A percentile compares a stretch with the other conserved stretches of the same genome.
phyloP scores from a whole-genome alignment of 352 stramenopile species.

The Phytophthora fragariae region DNA sequence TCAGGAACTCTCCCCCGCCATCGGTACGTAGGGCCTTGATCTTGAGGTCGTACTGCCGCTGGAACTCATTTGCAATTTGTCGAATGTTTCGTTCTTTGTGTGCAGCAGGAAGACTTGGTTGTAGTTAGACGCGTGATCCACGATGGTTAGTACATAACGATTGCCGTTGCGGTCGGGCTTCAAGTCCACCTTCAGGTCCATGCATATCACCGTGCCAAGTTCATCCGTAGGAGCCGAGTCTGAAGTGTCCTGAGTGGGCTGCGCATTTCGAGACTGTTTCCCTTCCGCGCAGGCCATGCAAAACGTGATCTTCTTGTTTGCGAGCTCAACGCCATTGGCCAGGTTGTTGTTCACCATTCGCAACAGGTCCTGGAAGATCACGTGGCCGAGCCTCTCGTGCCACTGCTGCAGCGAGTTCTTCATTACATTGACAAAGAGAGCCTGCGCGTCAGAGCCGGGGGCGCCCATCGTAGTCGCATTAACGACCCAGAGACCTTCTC shows the following conservation, averaged over 20 bases:
- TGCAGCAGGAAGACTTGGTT: conserved; percentile 17
- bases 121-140: conserved; percentile 24
- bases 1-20: neutral
- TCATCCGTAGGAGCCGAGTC: conserved; percentile 18
- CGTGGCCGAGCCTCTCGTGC: neutral
- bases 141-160: conserved; percentile 14
- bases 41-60: conserved; percentile 11
- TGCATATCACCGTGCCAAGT: conserved; percentile 11
- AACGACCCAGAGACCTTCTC: neutral
- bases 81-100: conserved; percentile 14
- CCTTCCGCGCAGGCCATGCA: conserved; percentile 17
- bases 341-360: neutral
- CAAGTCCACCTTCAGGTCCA: conserved; percentile 17
- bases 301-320: neutral
- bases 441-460: neutral
- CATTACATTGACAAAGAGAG: neutral
- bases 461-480: neutral
- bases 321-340: neutral
- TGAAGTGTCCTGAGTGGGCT: conserved; percentile 8
- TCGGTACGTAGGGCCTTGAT: conserved; percentile 2
- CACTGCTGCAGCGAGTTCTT: neutral
- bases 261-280: conserved; percentile 5
- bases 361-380: neutral
- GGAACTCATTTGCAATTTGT: conserved; percentile 16
- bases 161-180: conserved; percentile 8